Percentiles rank a stretch among this genome's conserved stretches.
phyloP scores from a whole-genome alignment of 768 basidiomycete genomes.

The Boletellus sp. region DNA sequence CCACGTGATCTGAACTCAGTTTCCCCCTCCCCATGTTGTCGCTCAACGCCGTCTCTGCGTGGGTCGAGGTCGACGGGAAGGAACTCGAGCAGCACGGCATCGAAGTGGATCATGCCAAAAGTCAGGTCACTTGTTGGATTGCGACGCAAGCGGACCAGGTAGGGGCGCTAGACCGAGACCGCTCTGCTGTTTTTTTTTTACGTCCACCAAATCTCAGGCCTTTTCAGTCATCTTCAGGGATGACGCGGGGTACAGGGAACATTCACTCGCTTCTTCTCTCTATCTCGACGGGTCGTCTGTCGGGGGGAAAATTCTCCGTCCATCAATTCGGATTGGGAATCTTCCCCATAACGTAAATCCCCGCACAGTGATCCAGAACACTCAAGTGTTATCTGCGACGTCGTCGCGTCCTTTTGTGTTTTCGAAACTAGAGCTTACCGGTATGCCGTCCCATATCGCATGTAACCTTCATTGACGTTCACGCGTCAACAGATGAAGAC shows the following conservation, averaged over 20 bases:
- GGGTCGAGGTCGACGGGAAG: constrained; percentile 27
- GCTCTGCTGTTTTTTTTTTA: not conserved
- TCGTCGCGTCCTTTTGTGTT: constrained; percentile 22
- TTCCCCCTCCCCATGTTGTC: constrained; percentile 18
- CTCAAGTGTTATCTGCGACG: constrained; percentile 10
- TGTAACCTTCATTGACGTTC: not conserved
- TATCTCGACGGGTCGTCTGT: constrained; percentile 19
- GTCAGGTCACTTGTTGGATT: constrained; percentile 29
- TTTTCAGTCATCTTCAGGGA: constrained; percentile 27
- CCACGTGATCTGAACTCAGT: constrained; percentile 19
- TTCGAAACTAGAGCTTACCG: constrained; percentile 26
- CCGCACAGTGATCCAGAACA: constrained; percentile 7
- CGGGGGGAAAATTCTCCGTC: constrained; percentile 4
- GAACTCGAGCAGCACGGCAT: constrained; percentile 26
- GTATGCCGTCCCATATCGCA: constrained; percentile 12
- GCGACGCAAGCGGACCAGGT: constrained; percentile 27
- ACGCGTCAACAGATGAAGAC: constrained; percentile 25
- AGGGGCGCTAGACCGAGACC: not conserved
- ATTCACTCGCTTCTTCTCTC: constrained; percentile 5
- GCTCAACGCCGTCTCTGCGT: constrained; percentile 20
- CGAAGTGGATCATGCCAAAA: constrained; percentile 12
- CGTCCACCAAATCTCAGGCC: constrained; percentile 9
- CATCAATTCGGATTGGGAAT: not conserved
- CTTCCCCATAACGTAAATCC: not conserved
- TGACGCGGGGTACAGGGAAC: not conserved